Evolutionary conservation across 352 stramenopile genomes (phyloP), one percentile per base, ranked within the genome.

Genomic region (Blastocystis sp.): DNA sequence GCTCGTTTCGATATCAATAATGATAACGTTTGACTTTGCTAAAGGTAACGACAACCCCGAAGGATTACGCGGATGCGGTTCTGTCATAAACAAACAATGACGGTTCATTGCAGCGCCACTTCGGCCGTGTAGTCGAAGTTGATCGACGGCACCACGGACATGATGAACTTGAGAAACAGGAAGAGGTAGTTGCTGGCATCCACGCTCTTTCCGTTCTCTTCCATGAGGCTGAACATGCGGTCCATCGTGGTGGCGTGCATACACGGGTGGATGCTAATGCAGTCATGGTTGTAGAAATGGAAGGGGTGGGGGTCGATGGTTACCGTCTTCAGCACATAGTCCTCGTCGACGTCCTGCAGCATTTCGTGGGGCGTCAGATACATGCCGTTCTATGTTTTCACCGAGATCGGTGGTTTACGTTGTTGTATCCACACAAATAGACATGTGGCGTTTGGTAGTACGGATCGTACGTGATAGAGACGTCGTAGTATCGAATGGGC

Each of bases 101-200:
- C 6, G 45, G 45, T 16, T 55, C 45, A 55, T 6, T 55, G 41
- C 81, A 93, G 93, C 90, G 96, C 94, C 76, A 99, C 96, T 91
- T 98, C 95, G 92, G 98, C 98, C 29, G 97, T 99, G 93, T 98
- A 98, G 93, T 99, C 97, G 92, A 99, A 99, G 92, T 98, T 97
- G 91, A 99, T 98, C 12, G 97, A 99, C 0, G 97, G 97, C 88
- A 99, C 96, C 67, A 99, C 97, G 89, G 94, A 98, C 92, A 97
- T 95, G 50, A 99, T 97, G 92, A 99, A 99, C 93, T 99, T 99
- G 85, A 99, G 94, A 92, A 99, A 99, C 60, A 99, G 95, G 91
- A 99, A 99, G 50, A 99, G 91, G 91, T 99, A 99, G 93, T 98
- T 96, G 91, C 98, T 96, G 60, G 97, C 95, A 50, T 94, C 94